Conservation (phyloP, 805 yeast genomes). For the Candida mattraensis region DNA sequence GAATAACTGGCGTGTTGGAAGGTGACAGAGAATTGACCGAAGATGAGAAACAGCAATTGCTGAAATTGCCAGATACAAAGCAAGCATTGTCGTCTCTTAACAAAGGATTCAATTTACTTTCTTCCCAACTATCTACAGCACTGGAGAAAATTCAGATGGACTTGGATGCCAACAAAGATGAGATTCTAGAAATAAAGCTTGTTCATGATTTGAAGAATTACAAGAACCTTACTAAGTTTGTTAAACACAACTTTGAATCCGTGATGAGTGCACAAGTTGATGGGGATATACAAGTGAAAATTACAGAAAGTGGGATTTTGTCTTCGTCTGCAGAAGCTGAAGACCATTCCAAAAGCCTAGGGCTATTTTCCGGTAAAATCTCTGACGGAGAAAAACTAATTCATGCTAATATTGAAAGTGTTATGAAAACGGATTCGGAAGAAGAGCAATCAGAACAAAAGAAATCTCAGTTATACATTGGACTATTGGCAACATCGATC, state of each 20-base stretch:
- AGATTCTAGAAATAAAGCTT: constrained; percentile 58
- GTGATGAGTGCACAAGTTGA: constrained; percentile 72
- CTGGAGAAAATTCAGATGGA: constrained; percentile 38
- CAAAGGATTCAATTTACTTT: constrained; percentile 33
- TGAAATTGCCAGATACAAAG: constrained; percentile 33
- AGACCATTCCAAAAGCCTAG: constrained; percentile 46
- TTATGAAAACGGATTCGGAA: constrained; percentile 36
- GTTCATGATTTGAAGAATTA: constrained; percentile 68
- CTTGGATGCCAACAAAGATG: constrained; percentile 38
- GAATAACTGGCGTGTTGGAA: constrained; percentile 38
- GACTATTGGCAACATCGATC: constrained; percentile 32
- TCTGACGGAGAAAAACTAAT: constrained; percentile 88
- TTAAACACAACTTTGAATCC: constrained; percentile 54
- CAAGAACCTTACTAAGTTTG: constrained; percentile 44
- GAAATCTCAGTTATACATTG: constrained; percentile 32
- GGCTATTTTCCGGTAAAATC: constrained; percentile 71
- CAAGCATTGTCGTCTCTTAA: constrained; percentile 38
- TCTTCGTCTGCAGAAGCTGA: constrained; percentile 29
- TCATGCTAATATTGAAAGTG: constrained; percentile 79
- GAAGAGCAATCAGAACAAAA: constrained; percentile 11
- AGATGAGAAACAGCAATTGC: constrained; percentile 28
- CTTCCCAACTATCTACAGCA: constrained; percentile 37
- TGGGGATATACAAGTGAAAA: constrained; percentile 66
- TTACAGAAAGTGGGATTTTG: constrained; percentile 50
- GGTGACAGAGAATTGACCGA: constrained; percentile 35